Conservation (phyloP, 371 early-diverging fungal species). For the Parasitella parasitica region DNA sequence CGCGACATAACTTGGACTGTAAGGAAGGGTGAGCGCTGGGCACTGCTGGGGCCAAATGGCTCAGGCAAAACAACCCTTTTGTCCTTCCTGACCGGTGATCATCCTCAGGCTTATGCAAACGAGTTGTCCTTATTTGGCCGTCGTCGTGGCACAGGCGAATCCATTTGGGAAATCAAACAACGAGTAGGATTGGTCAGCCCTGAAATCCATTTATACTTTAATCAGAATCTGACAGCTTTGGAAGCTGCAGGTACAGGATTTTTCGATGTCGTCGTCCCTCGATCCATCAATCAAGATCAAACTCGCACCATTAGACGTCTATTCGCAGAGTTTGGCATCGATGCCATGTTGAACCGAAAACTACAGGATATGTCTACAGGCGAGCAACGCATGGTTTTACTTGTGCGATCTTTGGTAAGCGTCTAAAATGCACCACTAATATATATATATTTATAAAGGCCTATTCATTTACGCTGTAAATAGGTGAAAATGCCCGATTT, state of each 20-base stretch:
- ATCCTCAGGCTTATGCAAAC: conserved; percentile 67
- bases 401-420: conserved; percentile 50
- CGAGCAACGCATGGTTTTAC: conserved; percentile 55
- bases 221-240: conserved; percentile 37
- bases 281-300: conserved; percentile 23
- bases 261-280: conserved; percentile 45
- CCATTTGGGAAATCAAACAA: conserved; percentile 61
- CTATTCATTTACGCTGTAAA: too few species aligned
- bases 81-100: conserved; percentile 61
- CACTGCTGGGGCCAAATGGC: conserved; percentile 56
- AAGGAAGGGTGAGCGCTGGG: conserved; percentile 56
- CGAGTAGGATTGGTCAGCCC: conserved; percentile 54
- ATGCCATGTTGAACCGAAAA: conserved; percentile 19
- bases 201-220: conserved; percentile 61
- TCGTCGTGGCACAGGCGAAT: conserved; percentile 55
- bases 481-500: conserved; percentile 51
- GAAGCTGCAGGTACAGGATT: conserved; percentile 51
- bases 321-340: conserved; percentile 48
- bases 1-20: conserved; percentile 54
- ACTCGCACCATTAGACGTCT: conserved; percentile 21
- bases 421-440: too few species aligned
- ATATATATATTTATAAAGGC: too few species aligned
- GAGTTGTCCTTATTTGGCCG: conserved; percentile 56
- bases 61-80: conserved; percentile 65
- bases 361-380: conserved; percentile 53